These are phyloP conservation scores for Hansenula anomala DNA, from an alignment of 1,139 yeast species.

Conservation along the genomic window DNA sequence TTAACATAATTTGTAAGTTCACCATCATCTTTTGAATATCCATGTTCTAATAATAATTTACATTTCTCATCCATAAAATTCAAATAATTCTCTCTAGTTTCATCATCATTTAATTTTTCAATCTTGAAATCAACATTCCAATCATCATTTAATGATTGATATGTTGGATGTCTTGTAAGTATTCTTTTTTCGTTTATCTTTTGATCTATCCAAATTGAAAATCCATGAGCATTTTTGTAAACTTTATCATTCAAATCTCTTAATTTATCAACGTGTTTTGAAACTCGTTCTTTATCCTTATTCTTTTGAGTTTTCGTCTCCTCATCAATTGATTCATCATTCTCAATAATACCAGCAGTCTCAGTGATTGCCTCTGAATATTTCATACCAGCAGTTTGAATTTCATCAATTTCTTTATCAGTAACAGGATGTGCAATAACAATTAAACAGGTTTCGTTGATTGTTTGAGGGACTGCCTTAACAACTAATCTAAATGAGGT, in stretches of 20 bases:
- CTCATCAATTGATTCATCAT: too few relatives aligned
- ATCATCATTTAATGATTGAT: constrained; percentile 19
- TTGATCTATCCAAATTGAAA: constrained; percentile 18
- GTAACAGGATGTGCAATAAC: constrained; percentile 24
- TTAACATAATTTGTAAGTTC: constrained; percentile 26
- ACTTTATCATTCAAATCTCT: constrained; percentile 10
- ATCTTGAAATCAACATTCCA: constrained; percentile 22
- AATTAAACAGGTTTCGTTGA: constrained; percentile 21
- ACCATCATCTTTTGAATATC: constrained; percentile 19
- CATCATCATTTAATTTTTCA: too few relatives aligned
- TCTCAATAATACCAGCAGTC: too few relatives aligned
- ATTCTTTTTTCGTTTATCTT: constrained; percentile 13
- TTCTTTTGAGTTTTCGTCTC: too few relatives aligned
- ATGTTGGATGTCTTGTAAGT: constrained; percentile 22
- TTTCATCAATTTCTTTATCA: constrained; percentile 13
- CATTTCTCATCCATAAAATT: background rate
- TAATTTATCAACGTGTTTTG: constrained; percentile 11
- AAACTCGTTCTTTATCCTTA: too few relatives aligned
- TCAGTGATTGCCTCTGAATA: constrained; percentile 8
- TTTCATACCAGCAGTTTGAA: constrained; percentile 11
- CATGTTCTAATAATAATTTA: constrained; percentile 1
- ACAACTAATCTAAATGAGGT: constrained; percentile 15
- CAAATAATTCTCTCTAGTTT: too few relatives aligned
- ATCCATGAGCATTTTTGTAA: constrained; percentile 15
- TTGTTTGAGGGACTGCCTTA: constrained; percentile 9